phyloP scores from a whole-genome alignment of 805 yeast species.

The Yamadazyma tumulicola region DNA sequence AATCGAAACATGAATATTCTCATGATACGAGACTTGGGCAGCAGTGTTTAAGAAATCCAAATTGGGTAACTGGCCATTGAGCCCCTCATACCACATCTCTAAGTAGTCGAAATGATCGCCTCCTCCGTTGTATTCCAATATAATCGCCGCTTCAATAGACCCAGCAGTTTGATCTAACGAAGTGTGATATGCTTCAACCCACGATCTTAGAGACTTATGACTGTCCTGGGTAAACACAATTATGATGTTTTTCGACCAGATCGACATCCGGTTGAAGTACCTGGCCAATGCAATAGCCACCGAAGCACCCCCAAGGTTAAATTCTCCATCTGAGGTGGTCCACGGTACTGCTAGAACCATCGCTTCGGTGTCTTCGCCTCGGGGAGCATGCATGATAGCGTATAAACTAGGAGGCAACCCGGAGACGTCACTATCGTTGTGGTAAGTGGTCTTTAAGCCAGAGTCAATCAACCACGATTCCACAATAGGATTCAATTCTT shows the following conservation, averaged over 20 bases:
- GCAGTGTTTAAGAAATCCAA: constrained; percentile 85
- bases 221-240: constrained; percentile 78
- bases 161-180: constrained; percentile 87
- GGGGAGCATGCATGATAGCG: constrained; percentile 84
- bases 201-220: constrained; percentile 63
- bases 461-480: constrained; percentile 59
- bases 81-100: constrained; percentile 79
- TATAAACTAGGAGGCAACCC: constrained; percentile 44
- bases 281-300: constrained; percentile 69
- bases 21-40: constrained; percentile 68
- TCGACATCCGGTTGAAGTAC: constrained; percentile 79
- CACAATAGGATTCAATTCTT: constrained; percentile 44
- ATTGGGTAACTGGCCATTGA: constrained; percentile 95
- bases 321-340: constrained; percentile 59
- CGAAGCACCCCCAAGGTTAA: constrained; percentile 79
- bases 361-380: constrained; percentile 96
- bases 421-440: constrained; percentile 10
- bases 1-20: constrained; percentile 64
- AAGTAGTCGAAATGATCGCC: constrained; percentile 68
- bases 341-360: constrained; percentile 90
- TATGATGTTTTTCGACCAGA: constrained; percentile 94
- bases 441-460: constrained; percentile 61
- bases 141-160: constrained; percentile 84
- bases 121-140: constrained; percentile 70
- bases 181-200: constrained; percentile 95